These are phyloP conservation scores for Cryphonectria radicalis DNA, from an alignment of 2,329 filamentous ascomycete genomes.

Conservation along the genomic window DNA sequence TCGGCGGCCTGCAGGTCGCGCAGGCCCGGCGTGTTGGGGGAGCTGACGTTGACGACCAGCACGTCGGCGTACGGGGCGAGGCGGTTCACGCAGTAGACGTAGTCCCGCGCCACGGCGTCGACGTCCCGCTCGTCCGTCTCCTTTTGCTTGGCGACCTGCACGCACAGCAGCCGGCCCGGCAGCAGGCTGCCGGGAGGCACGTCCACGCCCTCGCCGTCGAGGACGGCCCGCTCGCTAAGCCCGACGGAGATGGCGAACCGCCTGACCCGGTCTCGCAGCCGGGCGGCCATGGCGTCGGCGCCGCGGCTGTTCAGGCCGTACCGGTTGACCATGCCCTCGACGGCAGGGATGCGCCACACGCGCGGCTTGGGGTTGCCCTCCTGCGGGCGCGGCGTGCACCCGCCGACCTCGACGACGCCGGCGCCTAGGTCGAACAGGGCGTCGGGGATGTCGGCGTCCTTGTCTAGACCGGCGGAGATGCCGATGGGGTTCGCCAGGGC, in stretches of 20 bases:
- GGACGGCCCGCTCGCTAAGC: conserved; percentile 71
- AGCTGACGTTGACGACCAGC: conserved; percentile 97
- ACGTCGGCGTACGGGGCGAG: conserved; percentile 91
- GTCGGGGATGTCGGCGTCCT: conserved; percentile 74
- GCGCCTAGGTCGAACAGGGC: conserved; percentile 83
- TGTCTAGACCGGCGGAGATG: conserved; percentile 64
- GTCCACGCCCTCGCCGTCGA: conserved; percentile 71
- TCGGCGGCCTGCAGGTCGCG: conserved; percentile 84
- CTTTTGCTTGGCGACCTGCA: conserved; percentile 98
- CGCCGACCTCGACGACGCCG: conserved; percentile 88
- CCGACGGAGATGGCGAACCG: conserved; percentile 75
- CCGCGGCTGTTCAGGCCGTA: conserved; percentile 94
- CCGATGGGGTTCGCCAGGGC: conserved; percentile 83
- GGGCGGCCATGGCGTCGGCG: conserved; percentile 82
- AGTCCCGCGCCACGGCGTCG: conserved; percentile 76
- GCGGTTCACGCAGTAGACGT: conserved; percentile 85
- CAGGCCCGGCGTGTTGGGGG: conserved; percentile 91
- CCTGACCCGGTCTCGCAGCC: conserved; percentile 76
- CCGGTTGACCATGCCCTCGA: conserved; percentile 90
- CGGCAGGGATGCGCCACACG: conserved; percentile 81
- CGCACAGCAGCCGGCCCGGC: conserved; percentile 77
- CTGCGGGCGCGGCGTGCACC: conserved; percentile 85
- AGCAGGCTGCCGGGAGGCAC: conserved; percentile 83
- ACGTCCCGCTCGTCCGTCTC: conserved; percentile 84
- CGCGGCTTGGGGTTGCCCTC: conserved; percentile 85